Evolutionary conservation across 1,284 basidiomycete species (phyloP), one percentile per base, ranked within the genome.

Genomic region (Cryptococcus sp.): DNA sequence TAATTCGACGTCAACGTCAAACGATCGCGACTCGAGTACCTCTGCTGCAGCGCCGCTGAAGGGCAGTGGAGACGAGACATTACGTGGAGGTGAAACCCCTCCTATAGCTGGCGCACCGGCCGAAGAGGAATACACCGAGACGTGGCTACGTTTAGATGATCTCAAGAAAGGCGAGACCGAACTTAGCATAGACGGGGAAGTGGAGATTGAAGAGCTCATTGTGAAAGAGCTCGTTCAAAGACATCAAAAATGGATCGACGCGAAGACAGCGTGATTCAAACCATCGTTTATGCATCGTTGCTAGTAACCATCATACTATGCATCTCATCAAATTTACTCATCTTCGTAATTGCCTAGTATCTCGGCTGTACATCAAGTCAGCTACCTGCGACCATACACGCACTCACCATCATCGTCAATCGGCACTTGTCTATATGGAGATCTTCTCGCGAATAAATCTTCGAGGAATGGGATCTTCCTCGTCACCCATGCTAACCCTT

Each of bases 131-230:
- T 87, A 85, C 67, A 70, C 77, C 13, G 87, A 91, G 69, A 83
- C 81, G 0, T 94, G 91, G 91, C 77, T 94, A 17, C 82, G 84
- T 23, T 85, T 95, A 44, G 82, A 84, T 52, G 74, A 83, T 55
- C 59, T 61, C 62, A 80, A 82, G 26, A 68, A 19, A 34, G 57
- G 54, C 4, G 53, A 38, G 10, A 20, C 22, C 11, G 52, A 53
- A 25, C 19, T 29, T 22, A 48, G 46, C 22, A 46, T 37, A 37
- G 69, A 70, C 50, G 70, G 72, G 8, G 75, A 74, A 37, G 60
- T 72, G 20, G 77, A 98, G 80, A 95, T 98, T 51, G 95, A 99
- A 75, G 89, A 95, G 73, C 87, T 93, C 58, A 97, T 99, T 61
- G 82, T 98, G 1, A 75, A 71, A 1, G 88, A 91, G 72, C 80